phyloP scores from a whole-genome alignment of 1,284 basidiomycete genomes.

The Earliella scabrosa region DNA sequence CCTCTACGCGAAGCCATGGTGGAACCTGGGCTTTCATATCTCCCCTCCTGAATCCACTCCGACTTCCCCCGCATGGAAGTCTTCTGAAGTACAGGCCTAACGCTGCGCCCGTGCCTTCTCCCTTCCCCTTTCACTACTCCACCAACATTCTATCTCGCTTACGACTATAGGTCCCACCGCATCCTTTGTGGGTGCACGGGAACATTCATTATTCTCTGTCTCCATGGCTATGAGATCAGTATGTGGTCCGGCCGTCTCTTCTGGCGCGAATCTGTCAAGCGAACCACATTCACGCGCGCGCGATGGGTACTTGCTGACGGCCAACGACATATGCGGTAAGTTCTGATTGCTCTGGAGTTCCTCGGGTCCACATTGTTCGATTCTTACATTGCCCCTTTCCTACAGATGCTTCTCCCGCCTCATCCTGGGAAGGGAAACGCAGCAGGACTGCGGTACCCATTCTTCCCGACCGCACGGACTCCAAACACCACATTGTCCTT shows the following conservation, averaged over 20 bases:
- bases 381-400: no score
- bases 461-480: slow-evolving; percentile 54
- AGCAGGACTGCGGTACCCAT: slow-evolving; percentile 54
- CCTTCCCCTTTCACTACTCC: neutral
- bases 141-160: neutral
- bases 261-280: slow-evolving; percentile 5
- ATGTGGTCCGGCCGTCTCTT: neutral
- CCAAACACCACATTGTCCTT: slow-evolving; percentile 59
- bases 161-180: slow-evolving; percentile 10
- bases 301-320: neutral
- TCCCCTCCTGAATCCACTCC: no score
- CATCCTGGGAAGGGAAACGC: no score
- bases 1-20: slow-evolving; percentile 16
- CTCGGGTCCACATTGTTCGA: neutral
- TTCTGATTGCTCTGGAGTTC: neutral
- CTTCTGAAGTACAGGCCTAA: no score
- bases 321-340: neutral
- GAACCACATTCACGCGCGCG: slow-evolving; percentile 6
- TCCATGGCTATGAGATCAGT: neutral
- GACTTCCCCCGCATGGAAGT: neutral
- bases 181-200: neutral
- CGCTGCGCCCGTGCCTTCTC: neutral
- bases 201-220: neutral
- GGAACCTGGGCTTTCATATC: neutral
- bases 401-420: no score